Conservation (phyloP, 495 filamentous ascomycete species). For the Trichoderma erinaceum region DNA sequence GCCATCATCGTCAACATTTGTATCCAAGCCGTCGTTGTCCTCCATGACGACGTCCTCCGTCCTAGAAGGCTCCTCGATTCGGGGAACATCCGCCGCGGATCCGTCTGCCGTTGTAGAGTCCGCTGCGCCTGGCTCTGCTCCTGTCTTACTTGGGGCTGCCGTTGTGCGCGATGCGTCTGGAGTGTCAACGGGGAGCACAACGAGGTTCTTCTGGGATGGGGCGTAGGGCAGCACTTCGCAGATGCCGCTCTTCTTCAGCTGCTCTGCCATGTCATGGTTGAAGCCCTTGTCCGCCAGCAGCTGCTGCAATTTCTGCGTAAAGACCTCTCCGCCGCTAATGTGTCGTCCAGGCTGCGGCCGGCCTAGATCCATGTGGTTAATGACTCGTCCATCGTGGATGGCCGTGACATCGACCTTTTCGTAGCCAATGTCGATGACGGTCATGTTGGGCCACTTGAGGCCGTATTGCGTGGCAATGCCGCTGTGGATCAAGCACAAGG, state of each 20-base stretch:
- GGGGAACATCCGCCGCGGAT: conserved; percentile 27
- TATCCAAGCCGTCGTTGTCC: conserved; percentile 43
- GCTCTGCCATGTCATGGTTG: conserved; percentile 85
- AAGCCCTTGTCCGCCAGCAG: conserved; percentile 66
- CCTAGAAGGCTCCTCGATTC: conserved; percentile 27
- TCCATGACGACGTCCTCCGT: conserved; percentile 39
- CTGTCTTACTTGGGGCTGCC: conserved; percentile 21
- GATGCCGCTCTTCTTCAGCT: conserved; percentile 81
- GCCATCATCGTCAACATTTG: conserved; percentile 63
- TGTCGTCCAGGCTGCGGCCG: conserved; percentile 51
- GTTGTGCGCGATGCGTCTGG: conserved; percentile 34
- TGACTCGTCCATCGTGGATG: conserved; percentile 67
- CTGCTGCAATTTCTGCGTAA: conserved; percentile 69
- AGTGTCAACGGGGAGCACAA: conserved; percentile 54
- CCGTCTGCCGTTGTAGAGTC: conserved; percentile 11
- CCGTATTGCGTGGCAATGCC: conserved; percentile 79
- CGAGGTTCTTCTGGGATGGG: conserved; percentile 49
- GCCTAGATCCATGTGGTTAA: conserved; percentile 34
- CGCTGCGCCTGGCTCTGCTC: neutral
- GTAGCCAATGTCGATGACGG: conserved; percentile 82
- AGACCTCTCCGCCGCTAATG: conserved; percentile 78
- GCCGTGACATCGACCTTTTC: conserved; percentile 89
- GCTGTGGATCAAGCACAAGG: conserved; percentile 78
- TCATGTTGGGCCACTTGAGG: conserved; percentile 67
- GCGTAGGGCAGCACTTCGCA: conserved; percentile 77